A percentile compares a stretch with the other conserved stretches of the same genome.
phyloP scores from a whole-genome alignment of 805 yeast species.

The Candida argentea region DNA sequence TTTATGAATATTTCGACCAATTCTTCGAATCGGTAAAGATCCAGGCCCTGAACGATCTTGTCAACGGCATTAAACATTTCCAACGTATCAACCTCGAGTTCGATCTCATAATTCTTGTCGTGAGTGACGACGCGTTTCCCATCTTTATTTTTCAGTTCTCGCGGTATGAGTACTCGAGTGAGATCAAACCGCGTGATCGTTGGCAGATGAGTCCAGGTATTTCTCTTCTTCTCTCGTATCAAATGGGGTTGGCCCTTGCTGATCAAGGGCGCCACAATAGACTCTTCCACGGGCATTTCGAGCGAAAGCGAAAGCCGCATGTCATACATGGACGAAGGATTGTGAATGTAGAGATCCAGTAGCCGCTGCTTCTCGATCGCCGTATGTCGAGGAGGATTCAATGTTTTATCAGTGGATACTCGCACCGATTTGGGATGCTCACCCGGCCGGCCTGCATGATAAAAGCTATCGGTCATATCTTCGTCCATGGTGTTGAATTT shows the following conservation, averaged over 20 bases:
- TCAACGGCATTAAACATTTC: conserved; percentile 34
- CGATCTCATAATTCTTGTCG: conserved; percentile 28
- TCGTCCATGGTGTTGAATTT: conserved; percentile 53
- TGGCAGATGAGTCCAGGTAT: conserved; percentile 61
- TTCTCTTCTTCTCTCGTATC: conserved; percentile 63
- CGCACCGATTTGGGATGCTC: conserved; percentile 57
- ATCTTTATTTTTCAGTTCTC: conserved; percentile 23
- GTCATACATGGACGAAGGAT: conserved; percentile 74
- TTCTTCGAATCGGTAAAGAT: conserved; percentile 49
- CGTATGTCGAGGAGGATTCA: conserved; percentile 57
- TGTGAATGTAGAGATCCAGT: conserved; percentile 59
- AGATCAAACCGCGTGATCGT: conserved; percentile 67
- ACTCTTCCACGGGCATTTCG: conserved; percentile 63
- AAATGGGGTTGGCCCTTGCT: conserved; percentile 42
- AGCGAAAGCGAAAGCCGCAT: conserved; percentile 63
- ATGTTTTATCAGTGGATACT: conserved; percentile 49
- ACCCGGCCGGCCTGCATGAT: conserved; percentile 51
- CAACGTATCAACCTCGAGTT: conserved; percentile 28
- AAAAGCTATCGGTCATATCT: conserved; percentile 53
- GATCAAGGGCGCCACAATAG: conserved; percentile 41
- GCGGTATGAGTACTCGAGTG: conserved; percentile 43
- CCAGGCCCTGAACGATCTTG: conserved; percentile 29
- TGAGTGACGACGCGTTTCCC: conserved; percentile 28
- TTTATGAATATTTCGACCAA: conserved; percentile 48
- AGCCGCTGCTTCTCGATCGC: conserved; percentile 66